These are phyloP conservation scores for Aspergillus piperis DNA, from an alignment of 2,329 filamentous ascomycete genomes.

Conservation along the genomic window DNA sequence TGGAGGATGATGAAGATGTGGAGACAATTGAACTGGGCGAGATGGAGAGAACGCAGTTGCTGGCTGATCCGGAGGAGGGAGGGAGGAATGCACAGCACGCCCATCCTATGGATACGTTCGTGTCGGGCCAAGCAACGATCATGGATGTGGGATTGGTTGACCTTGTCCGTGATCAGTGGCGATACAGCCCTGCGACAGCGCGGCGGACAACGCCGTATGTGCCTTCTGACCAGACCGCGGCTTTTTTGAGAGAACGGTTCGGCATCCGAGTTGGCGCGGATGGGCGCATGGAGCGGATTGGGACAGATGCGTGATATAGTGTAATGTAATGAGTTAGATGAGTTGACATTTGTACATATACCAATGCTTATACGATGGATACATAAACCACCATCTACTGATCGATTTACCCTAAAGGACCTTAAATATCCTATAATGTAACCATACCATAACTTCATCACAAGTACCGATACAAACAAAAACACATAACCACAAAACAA, in stretches of 20 bases:
- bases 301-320: conserved; percentile 9
- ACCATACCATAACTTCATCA: neutral
- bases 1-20: neutral
- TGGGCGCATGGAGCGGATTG: conserved; percentile 36
- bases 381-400: neutral
- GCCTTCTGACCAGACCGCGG: conserved; percentile 38
- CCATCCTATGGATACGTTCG: conserved; percentile 42
- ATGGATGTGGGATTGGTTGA: conserved; percentile 39
- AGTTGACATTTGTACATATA: neutral
- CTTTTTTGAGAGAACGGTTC: conserved; percentile 41
- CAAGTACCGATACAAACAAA: neutral
- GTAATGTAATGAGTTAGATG: neutral
- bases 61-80: conserved; percentile 37
- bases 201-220: conserved; percentile 28
- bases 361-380: neutral
- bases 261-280: conserved; percentile 40
- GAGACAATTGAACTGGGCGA: conserved; percentile 46
- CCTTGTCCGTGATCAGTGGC: conserved; percentile 44
- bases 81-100: conserved; percentile 22
- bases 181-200: conserved; percentile 27
- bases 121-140: conserved; percentile 40
- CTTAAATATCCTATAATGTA: neutral
- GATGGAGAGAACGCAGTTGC: conserved; percentile 33
- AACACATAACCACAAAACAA: neutral
- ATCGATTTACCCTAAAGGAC: too few relatives aligned